Evolutionary conservation across 352 stramenopile species (phyloP).

Genomic region (Achlya hypogyna): DNA sequence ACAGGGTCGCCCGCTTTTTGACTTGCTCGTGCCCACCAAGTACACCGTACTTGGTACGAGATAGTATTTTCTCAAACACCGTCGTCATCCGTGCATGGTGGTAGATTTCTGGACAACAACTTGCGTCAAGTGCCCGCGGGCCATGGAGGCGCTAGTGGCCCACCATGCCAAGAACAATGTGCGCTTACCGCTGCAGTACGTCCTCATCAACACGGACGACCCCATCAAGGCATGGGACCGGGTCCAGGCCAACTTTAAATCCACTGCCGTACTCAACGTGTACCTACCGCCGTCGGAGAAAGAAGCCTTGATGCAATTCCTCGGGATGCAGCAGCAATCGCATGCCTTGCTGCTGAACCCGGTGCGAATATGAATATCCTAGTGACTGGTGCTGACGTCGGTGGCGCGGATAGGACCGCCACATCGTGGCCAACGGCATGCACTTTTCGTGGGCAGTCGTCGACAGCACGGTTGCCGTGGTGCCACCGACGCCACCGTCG

Average conservation of each 20-base stretch:
- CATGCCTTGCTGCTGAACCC: background rate
- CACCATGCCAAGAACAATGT: background rate
- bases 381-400: background rate
- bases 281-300: slow-evolving; percentile 1
- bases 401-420: background rate
- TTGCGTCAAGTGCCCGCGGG: background rate
- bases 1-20: background rate
- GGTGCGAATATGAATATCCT: background rate
- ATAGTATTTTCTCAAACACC: background rate
- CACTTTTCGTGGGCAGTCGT: background rate
- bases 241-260: background rate
- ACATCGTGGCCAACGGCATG: background rate
- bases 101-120: slow-evolving; percentile 9
- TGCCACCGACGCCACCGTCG: background rate
- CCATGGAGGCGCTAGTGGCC: background rate
- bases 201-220: slow-evolving; percentile 17
- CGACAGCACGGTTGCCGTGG: background rate
- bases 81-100: no score
- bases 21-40: background rate
- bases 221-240: background rate
- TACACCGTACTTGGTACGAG: background rate
- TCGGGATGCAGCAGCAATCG: slow-evolving; percentile 2
- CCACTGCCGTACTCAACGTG: background rate
- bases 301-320: background rate
- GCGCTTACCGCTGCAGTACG: background rate